Evolutionary conservation across 2,329 filamentous ascomycete species (phyloP).

Genomic region (Trichophyton equinum): DNA sequence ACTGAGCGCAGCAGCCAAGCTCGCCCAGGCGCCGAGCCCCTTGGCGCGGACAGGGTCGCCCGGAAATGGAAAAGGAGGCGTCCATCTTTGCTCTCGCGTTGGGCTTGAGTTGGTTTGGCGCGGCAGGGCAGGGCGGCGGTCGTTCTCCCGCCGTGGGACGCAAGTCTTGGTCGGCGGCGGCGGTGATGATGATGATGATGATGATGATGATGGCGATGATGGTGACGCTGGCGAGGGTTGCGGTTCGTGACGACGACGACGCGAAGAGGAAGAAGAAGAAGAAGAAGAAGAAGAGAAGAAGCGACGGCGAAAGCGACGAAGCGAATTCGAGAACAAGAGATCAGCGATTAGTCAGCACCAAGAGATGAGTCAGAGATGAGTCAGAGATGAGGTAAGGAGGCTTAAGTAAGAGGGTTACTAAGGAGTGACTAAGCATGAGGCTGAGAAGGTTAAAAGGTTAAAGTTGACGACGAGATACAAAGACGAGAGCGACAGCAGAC

Average conservation of each 20-base stretch:
- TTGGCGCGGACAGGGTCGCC: background rate
- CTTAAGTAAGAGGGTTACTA: too few species aligned
- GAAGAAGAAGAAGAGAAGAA: background rate
- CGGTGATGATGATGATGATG: background rate
- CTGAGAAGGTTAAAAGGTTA: too few species aligned
- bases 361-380: too few species aligned
- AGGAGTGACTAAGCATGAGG: too few species aligned
- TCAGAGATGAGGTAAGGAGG: too few species aligned
- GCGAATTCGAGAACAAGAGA: background rate
- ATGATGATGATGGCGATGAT: background rate
- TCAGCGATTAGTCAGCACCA: background rate
- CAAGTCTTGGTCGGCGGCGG: too few species aligned
- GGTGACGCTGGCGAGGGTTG: background rate
- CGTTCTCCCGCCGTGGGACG: background rate
- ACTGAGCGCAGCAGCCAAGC: background rate
- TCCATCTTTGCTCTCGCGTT: constrained; percentile 1
- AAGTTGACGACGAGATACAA: too few species aligned
- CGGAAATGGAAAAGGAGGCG: background rate
- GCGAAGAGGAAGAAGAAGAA: background rate
- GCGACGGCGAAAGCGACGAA: background rate
- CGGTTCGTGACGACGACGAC: too few species aligned
- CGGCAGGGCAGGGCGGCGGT: background rate
- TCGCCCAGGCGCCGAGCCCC: background rate
- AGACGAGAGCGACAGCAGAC: too few species aligned
- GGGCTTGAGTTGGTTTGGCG: background rate